phyloP scores from a whole-genome alignment of 345 rosid genomes.

The Boechera divaricarpa region DNA sequence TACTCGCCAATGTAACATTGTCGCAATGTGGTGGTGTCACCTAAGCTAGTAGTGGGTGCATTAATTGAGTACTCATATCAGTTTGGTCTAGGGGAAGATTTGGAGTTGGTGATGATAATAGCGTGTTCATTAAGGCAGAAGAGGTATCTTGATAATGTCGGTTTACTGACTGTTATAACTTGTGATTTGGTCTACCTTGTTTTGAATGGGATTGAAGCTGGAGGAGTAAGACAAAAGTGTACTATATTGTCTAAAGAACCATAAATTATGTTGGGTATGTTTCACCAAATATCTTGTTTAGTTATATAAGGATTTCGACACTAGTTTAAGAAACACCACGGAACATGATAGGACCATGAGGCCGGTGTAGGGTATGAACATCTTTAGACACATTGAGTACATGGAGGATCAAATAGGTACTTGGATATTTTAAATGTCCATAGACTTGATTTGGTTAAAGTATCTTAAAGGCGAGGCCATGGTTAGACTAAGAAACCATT shows the following conservation, averaged over 20 bases:
- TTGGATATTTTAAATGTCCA: background rate
- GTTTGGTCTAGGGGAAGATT: constrained; percentile 61
- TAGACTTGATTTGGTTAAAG: background rate
- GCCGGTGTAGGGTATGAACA: background rate
- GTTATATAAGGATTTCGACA: constrained; percentile 24
- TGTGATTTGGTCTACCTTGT: constrained; percentile 22
- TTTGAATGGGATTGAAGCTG: background rate
- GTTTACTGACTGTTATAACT: background rate
- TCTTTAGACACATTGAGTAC: background rate
- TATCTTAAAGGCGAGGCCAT: background rate
- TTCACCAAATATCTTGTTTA: constrained; percentile 17
- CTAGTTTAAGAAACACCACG: background rate
- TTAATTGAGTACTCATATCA: constrained; percentile 50
- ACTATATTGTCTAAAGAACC: background rate
- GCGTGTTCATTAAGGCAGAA: constrained; percentile 46
- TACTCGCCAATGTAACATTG: constrained; percentile 2
- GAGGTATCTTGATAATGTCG: background rate
- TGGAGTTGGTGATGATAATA: constrained; percentile 59
- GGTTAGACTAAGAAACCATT: background rate
- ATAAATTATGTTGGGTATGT: constrained; percentile 2
- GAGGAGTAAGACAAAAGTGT: background rate
- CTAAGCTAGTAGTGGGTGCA: constrained; percentile 11
- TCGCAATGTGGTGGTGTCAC: constrained; percentile 11
- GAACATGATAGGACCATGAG: background rate
- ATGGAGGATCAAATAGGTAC: constrained; percentile 11